Percentiles rank a stretch among this genome's conserved stretches.
Evolutionary conservation across 2,329 filamentous ascomycete species (phyloP).

Genomic region (Aspergillus terreus): DNA sequence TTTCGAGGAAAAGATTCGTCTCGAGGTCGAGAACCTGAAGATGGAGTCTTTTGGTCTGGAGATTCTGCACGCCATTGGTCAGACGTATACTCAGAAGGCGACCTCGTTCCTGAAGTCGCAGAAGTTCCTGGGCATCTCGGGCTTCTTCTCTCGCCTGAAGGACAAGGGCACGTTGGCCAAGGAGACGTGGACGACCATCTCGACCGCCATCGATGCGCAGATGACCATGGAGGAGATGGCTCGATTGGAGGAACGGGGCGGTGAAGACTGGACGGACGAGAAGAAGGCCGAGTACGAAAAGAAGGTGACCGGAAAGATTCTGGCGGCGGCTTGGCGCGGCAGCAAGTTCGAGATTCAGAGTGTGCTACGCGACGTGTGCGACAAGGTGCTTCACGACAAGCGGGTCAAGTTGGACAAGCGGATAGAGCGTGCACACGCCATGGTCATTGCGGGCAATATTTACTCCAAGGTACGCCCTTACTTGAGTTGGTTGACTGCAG

Average conservation of each 20-base stretch:
- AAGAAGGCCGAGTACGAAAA: slow-evolving; percentile 94
- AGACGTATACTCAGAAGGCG: slow-evolving; percentile 84
- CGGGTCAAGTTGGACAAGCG: slow-evolving; percentile 79
- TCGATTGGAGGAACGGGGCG: slow-evolving; percentile 87
- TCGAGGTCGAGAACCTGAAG: slow-evolving; percentile 97
- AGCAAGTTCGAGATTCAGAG: slow-evolving; percentile 98
- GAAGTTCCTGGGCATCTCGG: slow-evolving; percentile 92
- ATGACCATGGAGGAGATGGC: slow-evolving; percentile 99
- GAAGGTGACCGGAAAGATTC: slow-evolving; percentile 93
- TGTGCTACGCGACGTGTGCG: slow-evolving; percentile 90
- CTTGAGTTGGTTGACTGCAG: too few relatives aligned
- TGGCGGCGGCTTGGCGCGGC: slow-evolving; percentile 92
- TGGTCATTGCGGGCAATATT: slow-evolving; percentile 84
- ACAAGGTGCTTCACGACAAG: slow-evolving; percentile 75
- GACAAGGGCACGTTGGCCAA: slow-evolving; percentile 97
- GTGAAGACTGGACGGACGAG: slow-evolving; percentile 98
- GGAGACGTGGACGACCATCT: slow-evolving; percentile 98
- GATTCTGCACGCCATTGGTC: slow-evolving; percentile 90
- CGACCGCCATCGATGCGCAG: slow-evolving; percentile 92
- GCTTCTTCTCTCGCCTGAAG: slow-evolving; percentile 89
- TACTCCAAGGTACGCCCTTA: slow-evolving; percentile 69
- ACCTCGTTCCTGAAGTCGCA: slow-evolving; percentile 87
- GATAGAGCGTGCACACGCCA: slow-evolving; percentile 82
- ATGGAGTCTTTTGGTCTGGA: slow-evolving; percentile 99
- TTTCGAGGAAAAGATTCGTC: slow-evolving; percentile 88